These are phyloP conservation scores for Aspergillus terreus DNA, from an alignment of 2,329 filamentous ascomycete genomes.

Conservation along the genomic window DNA sequence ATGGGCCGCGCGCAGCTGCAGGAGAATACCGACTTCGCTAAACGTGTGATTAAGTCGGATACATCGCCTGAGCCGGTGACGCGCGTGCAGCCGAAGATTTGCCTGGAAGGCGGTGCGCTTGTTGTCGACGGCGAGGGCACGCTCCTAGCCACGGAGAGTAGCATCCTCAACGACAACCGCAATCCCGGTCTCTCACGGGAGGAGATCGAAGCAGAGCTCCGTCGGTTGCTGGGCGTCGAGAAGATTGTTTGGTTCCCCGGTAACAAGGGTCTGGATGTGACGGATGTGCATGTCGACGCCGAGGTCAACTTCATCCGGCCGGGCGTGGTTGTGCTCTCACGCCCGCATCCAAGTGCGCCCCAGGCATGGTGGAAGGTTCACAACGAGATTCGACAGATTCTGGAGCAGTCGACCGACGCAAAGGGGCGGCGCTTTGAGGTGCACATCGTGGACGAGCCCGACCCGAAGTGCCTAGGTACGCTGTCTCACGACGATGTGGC, in stretches of 20 bases:
- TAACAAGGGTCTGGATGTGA: conserved; percentile 27
- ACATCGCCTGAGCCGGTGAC: conserved; percentile 8
- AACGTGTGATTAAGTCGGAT: conserved; percentile 10
- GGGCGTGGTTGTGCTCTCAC: conserved; percentile 22
- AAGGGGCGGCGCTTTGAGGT: conserved; percentile 21
- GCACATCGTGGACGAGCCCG: conserved; percentile 22
- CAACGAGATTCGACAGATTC: conserved; percentile 16
- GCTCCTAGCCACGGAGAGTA: conserved; percentile 31
- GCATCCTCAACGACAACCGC: conserved; percentile 27
- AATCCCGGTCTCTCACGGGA: conserved; percentile 22
- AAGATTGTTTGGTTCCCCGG: conserved; percentile 34
- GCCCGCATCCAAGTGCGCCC: conserved; percentile 15
- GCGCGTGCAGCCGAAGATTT: conserved; percentile 16
- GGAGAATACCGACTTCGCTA: conserved; percentile 15
- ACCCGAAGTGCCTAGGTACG: conserved; percentile 5
- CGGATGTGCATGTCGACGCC: conserved; percentile 28
- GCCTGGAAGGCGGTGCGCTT: conserved; percentile 31
- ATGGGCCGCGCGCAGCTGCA: conserved; percentile 8
- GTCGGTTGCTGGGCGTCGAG: conserved; percentile 23
- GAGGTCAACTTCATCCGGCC: conserved; percentile 16
- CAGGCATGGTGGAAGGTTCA: conserved; percentile 15
- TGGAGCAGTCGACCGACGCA: conserved; percentile 15
- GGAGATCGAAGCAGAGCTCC: conserved; percentile 24
- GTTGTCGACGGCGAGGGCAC: conserved; percentile 35
- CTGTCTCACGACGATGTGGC: conserved; percentile 15